Evolutionary conservation across 23 red algal species (phyloP).

Genomic region (Gracilaria vermiculophylla): DNA sequence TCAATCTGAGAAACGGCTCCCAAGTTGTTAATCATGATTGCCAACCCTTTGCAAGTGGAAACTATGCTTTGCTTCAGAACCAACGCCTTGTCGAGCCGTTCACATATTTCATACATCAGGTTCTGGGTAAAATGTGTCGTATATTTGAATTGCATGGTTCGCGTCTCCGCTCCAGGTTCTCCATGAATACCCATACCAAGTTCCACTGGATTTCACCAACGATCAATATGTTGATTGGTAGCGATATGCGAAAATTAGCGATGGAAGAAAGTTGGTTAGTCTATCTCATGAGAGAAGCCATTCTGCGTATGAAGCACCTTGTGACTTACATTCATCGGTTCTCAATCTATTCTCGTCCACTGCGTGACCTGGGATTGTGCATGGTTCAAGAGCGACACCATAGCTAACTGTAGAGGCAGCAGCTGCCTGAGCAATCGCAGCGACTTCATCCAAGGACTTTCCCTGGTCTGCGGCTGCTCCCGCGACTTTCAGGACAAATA

Average conservation of each 20-base stretch:
- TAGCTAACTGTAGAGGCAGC: slow-evolving; percentile 23
- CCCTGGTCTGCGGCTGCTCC: slow-evolving; percentile 74
- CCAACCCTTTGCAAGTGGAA: slow-evolving; percentile 3
- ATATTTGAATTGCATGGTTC: background rate
- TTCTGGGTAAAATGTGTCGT: background rate
- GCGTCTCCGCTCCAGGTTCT: slow-evolving; percentile 38
- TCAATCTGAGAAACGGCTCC: slow-evolving; percentile 62
- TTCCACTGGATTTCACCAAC: slow-evolving; percentile 19
- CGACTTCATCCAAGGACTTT: slow-evolving; percentile 40
- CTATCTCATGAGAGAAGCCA: background rate
- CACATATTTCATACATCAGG: slow-evolving; percentile 11
- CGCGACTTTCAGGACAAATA: slow-evolving; percentile 76
- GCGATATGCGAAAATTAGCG: too few species aligned
- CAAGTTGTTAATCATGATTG: slow-evolving; percentile 77
- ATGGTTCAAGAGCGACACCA: slow-evolving; percentile 63
- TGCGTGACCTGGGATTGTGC: slow-evolving; percentile 42
- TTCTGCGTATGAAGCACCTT: background rate
- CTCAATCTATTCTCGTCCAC: slow-evolving; percentile 19
- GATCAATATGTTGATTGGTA: background rate
- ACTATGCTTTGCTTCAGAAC: background rate
- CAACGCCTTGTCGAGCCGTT: slow-evolving; percentile 9
- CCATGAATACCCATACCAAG: slow-evolving; percentile 80
- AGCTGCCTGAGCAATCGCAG: slow-evolving; percentile 26
- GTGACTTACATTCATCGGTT: slow-evolving; percentile 35
- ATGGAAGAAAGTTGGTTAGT: background rate